Conservation (phyloP, 2,329 filamentous ascomycete genomes). For the Alternaria gaisen region DNA sequence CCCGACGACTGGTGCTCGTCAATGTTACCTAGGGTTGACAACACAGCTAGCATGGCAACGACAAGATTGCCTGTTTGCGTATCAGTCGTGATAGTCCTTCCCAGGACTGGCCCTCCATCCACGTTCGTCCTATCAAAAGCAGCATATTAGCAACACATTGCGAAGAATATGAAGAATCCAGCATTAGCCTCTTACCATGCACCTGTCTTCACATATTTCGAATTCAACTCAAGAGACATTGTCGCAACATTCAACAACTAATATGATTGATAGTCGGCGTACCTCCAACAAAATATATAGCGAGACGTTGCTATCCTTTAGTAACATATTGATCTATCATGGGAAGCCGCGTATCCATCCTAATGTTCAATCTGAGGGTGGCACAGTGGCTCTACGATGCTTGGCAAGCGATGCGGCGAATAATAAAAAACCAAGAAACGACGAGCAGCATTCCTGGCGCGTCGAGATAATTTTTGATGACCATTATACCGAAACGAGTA, state of each 20-base stretch:
- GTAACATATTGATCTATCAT: no score
- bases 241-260: not conserved
- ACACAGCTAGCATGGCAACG: constrained; percentile 31
- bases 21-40: constrained; percentile 15
- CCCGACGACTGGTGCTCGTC: no score
- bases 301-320: no score
- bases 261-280: no score
- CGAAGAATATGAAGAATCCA: no score
- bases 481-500: no score
- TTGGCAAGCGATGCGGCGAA: not conserved
- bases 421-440: not conserved
- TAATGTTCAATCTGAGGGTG: not conserved
- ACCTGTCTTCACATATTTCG: not conserved
- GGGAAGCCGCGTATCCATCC: not conserved
- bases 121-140: not conserved
- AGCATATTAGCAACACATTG: no score
- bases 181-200: not conserved
- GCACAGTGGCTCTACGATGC: constrained; percentile 1
- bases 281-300: no score
- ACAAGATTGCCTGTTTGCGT: constrained; percentile 26
- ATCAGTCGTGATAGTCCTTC: constrained; percentile 31
- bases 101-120: constrained; percentile 17
- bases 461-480: not conserved
- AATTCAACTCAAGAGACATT: not conserved
- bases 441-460: not conserved